Percentiles rank a stretch among this genome's conserved stretches.
Evolutionary conservation across 2,329 filamentous ascomycete species (phyloP).

Genomic region (Paraphoma sp.): DNA sequence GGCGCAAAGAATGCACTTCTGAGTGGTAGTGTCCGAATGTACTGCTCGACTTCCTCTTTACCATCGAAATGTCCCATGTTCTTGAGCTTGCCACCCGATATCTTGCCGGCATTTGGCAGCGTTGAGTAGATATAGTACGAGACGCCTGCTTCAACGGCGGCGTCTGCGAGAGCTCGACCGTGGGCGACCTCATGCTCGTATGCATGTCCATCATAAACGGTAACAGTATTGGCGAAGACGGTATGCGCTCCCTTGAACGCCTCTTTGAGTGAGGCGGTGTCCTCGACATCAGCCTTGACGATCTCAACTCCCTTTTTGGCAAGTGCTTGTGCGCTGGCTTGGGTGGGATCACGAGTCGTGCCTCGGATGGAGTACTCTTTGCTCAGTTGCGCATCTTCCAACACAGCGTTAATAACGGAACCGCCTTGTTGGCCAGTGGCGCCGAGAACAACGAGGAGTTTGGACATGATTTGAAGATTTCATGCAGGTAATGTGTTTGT

Average conservation of each 20-base stretch:
- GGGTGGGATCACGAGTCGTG: slow-evolving; percentile 54
- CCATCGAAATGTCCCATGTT: slow-evolving; percentile 50
- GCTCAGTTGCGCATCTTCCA: slow-evolving; percentile 53
- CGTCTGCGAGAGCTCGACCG: slow-evolving; percentile 48
- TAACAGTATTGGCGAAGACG: slow-evolving; percentile 56
- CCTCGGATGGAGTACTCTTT: slow-evolving; percentile 56
- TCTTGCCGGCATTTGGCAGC: slow-evolving; percentile 38
- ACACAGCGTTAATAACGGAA: slow-evolving; percentile 53
- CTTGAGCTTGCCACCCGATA: slow-evolving; percentile 44
- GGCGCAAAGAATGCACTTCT: slow-evolving; percentile 21
- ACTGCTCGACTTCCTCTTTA: slow-evolving; percentile 42
- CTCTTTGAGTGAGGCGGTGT: slow-evolving; percentile 45
- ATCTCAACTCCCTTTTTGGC: slow-evolving; percentile 41
- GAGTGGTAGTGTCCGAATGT: slow-evolving; percentile 44
- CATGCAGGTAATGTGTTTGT: background rate
- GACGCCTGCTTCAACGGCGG: slow-evolving; percentile 43
- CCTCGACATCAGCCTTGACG: slow-evolving; percentile 50
- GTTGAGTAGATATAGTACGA: slow-evolving; percentile 53
- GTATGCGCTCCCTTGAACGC: slow-evolving; percentile 55
- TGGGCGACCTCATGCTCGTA: slow-evolving; percentile 21
- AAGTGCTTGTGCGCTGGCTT: slow-evolving; percentile 42
- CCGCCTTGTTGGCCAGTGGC: slow-evolving; percentile 60
- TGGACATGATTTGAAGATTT: slow-evolving; percentile 13
- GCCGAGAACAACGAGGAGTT: slow-evolving; percentile 51
- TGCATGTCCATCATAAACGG: slow-evolving; percentile 22